phyloP scores from a whole-genome alignment of 2,329 filamentous ascomycete species.

The Amphichorda felina region DNA sequence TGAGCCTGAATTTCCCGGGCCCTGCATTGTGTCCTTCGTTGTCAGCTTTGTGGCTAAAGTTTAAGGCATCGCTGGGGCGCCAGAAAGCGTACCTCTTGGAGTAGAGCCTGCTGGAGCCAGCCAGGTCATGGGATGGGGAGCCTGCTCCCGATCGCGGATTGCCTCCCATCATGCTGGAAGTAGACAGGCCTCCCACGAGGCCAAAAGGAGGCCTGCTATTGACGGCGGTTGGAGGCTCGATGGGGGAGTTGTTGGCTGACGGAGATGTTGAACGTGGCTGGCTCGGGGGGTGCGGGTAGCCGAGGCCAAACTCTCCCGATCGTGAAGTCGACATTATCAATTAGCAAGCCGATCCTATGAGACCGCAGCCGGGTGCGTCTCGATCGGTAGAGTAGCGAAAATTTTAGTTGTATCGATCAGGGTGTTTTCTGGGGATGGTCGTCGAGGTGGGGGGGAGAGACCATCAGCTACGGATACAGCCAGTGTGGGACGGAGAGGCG shows the following conservation, averaged over 20 bases:
- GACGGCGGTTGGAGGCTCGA: slow-evolving; percentile 52
- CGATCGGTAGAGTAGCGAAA: too few species aligned
- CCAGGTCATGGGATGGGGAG: slow-evolving; percentile 89
- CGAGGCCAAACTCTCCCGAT: slow-evolving; percentile 77
- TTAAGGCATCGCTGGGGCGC: neutral
- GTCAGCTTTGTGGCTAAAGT: neutral
- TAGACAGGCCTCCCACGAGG: slow-evolving; percentile 49
- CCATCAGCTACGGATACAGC: too few species aligned
- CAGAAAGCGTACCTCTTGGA: slow-evolving; percentile 68
- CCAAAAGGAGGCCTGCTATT: slow-evolving; percentile 62
- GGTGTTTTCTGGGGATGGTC: too few species aligned
- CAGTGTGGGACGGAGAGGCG: too few species aligned
- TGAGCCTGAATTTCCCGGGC: slow-evolving; percentile 95
- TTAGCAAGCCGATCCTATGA: slow-evolving; percentile 34
- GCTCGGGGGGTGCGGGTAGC: slow-evolving; percentile 58
- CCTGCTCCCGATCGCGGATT: slow-evolving; percentile 72
- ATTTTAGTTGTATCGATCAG: too few species aligned
- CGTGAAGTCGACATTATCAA: slow-evolving; percentile 88
- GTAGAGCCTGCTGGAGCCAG: slow-evolving; percentile 62
- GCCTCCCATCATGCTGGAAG: slow-evolving; percentile 45
- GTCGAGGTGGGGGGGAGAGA: too few species aligned
- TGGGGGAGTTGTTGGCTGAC: slow-evolving; percentile 68
- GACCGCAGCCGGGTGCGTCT: neutral
- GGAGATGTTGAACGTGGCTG: slow-evolving; percentile 69
- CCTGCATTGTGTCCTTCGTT: slow-evolving; percentile 33